Evolutionary conservation across 345 rosid genomes (phyloP).

Genomic region (Erucastrum elatum): DNA sequence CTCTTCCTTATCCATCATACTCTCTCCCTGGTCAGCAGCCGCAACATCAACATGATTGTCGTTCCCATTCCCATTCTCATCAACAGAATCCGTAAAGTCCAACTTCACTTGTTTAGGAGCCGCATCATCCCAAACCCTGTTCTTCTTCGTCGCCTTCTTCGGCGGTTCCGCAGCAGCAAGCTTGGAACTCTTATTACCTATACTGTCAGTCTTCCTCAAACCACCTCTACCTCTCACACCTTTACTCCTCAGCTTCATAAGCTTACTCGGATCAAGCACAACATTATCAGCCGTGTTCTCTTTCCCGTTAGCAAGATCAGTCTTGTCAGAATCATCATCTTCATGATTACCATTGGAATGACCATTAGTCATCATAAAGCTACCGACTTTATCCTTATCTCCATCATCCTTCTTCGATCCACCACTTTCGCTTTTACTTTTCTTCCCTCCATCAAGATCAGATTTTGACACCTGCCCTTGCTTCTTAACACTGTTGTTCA

Average conservation of each 20-base stretch:
- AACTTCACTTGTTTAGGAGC: constrained; percentile 62
- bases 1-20: constrained; percentile 99
- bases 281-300: constrained; percentile 68
- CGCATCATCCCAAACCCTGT: constrained; percentile 93
- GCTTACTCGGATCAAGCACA: constrained; percentile 87
- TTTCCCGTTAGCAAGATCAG: constrained; percentile 65
- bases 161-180: constrained; percentile 54
- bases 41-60: constrained; percentile 55
- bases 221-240: constrained; percentile 55
- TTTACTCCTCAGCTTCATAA: constrained; percentile 83
- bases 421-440: constrained; percentile 43
- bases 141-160: constrained; percentile 76
- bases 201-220: constrained; percentile 71
- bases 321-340: constrained; percentile 47
- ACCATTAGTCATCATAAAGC: constrained; percentile 56
- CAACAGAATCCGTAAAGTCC: constrained; percentile 82
- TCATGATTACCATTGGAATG: constrained; percentile 52
- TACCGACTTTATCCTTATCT: constrained; percentile 49
- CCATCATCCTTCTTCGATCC: constrained; percentile 52
- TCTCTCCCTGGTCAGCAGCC: constrained; percentile 85
- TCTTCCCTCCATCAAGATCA: constrained; percentile 65
- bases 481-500: constrained; percentile 52
- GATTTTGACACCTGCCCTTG: constrained; percentile 59
- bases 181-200: constrained; percentile 69
- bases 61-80: constrained; percentile 53